Base-by-base conservation (phyloP, 2,329 filamentous ascomycete genomes). In the Calonectria multiphialidica region DNA sequence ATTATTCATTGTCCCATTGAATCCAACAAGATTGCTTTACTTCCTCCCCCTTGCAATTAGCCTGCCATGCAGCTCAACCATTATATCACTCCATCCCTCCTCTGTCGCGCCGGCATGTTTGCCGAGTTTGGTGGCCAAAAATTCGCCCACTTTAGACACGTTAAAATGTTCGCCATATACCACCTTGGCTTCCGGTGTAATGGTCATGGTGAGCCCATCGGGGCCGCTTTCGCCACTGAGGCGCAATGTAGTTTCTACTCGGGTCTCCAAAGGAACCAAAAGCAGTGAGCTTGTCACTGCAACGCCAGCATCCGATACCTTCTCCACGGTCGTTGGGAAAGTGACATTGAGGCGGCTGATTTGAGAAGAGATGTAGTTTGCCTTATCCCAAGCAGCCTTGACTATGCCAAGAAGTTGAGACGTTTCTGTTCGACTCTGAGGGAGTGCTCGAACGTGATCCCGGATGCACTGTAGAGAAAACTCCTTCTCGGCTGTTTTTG, bases 111-210 rank as follows among this genome's bases (percentile, higher is more conserved):
- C 74, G 69, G 81, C 72, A 82, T n/a, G 78, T 76, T 57, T 86
- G 83, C 79, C 93, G 84, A 81, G 88, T 87, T 80, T 81, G 42
- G 88, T 88, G 15, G 85, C 82, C 74, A 97, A 80, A 76, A 94
- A 95, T 68, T 95, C 93, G n/a, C 85, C 86, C 86, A 97, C 92
- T 83, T 94, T 95, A 62, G 87, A 89, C 75, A 92, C 90, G 75
- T 95, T 94, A 81, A 96, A 95, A 72, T 90, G 88, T 83, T 96
- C 94, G 0, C 94, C 94, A 80, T 97, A 97, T 2, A 95, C 86
- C 1, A 96, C 90, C 65, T 86, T 87, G 0, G 91, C 93, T 25
- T 84, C 85, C 1, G 88, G 86, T 7, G 83, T 84, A 28, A 93
- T 84, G 16, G 83, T 81, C 42, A 94, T 86, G 1, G 90, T 87